Conservation (phyloP, 2,329 filamentous ascomycete genomes). For the Raffaelea albimanens region DNA sequence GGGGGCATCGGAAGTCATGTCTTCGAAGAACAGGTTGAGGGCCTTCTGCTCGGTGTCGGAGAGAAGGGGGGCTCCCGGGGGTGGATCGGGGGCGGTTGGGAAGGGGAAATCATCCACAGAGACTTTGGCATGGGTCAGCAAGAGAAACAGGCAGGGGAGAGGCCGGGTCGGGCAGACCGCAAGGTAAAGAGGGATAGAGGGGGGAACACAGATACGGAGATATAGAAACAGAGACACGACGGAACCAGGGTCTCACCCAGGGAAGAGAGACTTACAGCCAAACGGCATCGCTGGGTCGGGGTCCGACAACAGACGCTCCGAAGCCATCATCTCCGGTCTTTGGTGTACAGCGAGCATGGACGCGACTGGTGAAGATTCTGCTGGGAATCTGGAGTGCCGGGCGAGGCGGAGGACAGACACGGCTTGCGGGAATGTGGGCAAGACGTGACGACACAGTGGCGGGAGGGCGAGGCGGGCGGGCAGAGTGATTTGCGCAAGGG, state of each 20-base stretch:
- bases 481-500: too few relatives aligned
- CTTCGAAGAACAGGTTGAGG: conserved; percentile 48
- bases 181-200: not conserved
- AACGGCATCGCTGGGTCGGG: conserved; percentile 43
- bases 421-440: too few relatives aligned
- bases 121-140: conserved; percentile 30
- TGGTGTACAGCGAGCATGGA: conserved; percentile 47
- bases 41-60: conserved; percentile 51
- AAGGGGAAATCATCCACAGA: conserved; percentile 33
- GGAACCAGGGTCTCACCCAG: not conserved
- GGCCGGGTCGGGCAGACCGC: too few relatives aligned
- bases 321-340: conserved; percentile 45
- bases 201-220: not conserved
- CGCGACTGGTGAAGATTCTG: conserved; percentile 29
- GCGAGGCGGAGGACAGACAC: too few relatives aligned
- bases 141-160: conserved; percentile 2
- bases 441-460: too few relatives aligned
- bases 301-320: conserved; percentile 38
- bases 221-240: too few relatives aligned
- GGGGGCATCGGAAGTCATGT: conserved; percentile 38
- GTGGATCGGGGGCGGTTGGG: conserved; percentile 49
- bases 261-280: conserved; percentile 48
- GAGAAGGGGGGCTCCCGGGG: conserved; percentile 55
- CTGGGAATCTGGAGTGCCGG: conserved; percentile 10
- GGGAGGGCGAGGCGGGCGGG: too few relatives aligned